These are phyloP conservation scores for Neocucurbitaria cava DNA, from an alignment of 2,329 filamentous ascomycete species.

Conservation along the genomic window DNA sequence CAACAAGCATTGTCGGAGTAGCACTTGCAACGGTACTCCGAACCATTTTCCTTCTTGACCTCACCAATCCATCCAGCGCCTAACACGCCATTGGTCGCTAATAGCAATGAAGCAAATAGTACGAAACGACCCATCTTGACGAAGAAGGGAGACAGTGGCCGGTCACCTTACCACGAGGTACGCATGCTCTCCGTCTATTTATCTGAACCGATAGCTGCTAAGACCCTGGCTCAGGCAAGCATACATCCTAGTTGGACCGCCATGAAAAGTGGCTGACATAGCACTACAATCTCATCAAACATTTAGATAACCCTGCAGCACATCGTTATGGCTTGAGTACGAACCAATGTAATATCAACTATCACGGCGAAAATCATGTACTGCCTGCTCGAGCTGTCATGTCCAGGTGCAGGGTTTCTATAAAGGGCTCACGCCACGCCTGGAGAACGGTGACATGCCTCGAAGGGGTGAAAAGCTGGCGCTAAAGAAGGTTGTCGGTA, in stretches of 20 bases:
- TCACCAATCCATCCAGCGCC: constrained; percentile 40
- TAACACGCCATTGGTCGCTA: constrained; percentile 21
- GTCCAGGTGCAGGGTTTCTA: neutral
- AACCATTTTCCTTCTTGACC: constrained; percentile 29
- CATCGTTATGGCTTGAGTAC: neutral
- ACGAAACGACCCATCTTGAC: constrained; percentile 33
- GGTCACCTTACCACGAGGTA: neutral
- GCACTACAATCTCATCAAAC: constrained; percentile 1
- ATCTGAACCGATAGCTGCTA: constrained; percentile 2
- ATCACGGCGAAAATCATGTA: neutral
- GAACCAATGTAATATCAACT: constrained; percentile 3
- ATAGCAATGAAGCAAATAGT: constrained; percentile 27
- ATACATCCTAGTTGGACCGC: constrained; percentile 1
- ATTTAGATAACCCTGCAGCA: constrained; percentile 8
- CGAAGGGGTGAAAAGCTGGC: neutral
- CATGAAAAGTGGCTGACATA: neutral
- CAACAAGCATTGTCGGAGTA: constrained; percentile 45
- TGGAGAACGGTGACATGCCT: neutral
- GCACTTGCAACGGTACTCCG: constrained; percentile 44
- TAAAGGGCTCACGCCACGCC: constrained; percentile 3
- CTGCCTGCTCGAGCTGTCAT: neutral
- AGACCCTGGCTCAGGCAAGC: neutral
- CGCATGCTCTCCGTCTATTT: constrained; percentile 8
- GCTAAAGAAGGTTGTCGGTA: constrained; percentile 1
- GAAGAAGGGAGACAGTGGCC: neutral